Conservation (phyloP, 1,284 basidiomycete genomes). For the Schizophyllum amplum region DNA sequence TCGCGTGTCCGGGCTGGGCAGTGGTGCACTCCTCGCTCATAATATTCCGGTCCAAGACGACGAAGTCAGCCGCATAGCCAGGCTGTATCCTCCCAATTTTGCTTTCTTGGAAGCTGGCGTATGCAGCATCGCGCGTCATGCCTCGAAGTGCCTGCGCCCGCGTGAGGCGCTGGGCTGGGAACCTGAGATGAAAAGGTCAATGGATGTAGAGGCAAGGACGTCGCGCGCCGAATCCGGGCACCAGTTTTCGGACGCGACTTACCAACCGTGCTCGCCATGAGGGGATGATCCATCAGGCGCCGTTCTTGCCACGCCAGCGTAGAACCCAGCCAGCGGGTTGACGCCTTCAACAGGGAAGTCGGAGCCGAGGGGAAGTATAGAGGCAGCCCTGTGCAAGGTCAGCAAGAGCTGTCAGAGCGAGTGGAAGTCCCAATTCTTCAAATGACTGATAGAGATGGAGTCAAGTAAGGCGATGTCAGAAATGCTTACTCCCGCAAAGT, state of each 20-base stretch:
- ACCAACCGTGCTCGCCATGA: too few relatives aligned
- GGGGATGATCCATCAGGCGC: too few relatives aligned
- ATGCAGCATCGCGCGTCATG: constrained; percentile 84
- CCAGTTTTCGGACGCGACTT: too few relatives aligned
- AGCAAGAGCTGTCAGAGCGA: too few relatives aligned
- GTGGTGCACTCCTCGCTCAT: too few relatives aligned
- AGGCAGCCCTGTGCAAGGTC: constrained; percentile 13
- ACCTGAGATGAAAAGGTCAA: constrained; percentile 52
- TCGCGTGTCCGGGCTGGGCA: too few relatives aligned
- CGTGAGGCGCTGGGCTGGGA: constrained; percentile 60
- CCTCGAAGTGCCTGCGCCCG: constrained; percentile 72
- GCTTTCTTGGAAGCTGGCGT: constrained; percentile 75
- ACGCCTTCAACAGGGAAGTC: constrained; percentile 89
- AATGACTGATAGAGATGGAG: constrained; percentile 39
- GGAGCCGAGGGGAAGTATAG: constrained; percentile 72
- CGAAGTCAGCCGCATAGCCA: constrained; percentile 83
- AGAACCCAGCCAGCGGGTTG: constrained; percentile 77
- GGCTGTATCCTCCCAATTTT: constrained; percentile 57
- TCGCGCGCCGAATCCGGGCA: too few relatives aligned
- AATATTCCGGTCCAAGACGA: constrained; percentile 74
- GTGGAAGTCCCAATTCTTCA: too few relatives aligned
- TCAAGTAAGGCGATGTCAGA: constrained; percentile 16
- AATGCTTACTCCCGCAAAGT: constrained; percentile 57
- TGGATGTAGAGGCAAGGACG: too few relatives aligned
- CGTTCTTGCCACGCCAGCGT: constrained; percentile 78